phyloP scores from a whole-genome alignment of 176 grass and related monocot genomes.

The Eragrostis nindensis region DNA sequence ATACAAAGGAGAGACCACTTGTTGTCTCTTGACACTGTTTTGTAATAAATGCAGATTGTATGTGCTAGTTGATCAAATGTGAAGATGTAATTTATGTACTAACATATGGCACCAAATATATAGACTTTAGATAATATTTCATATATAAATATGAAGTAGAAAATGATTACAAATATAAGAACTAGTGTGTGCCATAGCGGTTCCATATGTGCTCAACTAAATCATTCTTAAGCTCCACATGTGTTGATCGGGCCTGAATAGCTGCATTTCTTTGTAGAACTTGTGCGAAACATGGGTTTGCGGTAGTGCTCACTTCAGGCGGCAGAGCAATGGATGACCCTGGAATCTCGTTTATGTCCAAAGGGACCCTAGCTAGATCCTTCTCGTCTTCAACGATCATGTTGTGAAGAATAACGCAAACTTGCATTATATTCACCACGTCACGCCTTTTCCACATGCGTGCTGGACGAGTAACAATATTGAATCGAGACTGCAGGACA shows the following conservation, averaged over 20 bases:
- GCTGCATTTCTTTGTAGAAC: not conserved
- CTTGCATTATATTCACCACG: not conserved
- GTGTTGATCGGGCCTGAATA: not conserved
- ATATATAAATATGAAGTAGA: too few relatives aligned
- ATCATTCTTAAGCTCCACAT: not conserved
- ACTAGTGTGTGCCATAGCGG: too few relatives aligned
- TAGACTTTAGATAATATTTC: too few relatives aligned
- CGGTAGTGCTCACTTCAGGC: not conserved
- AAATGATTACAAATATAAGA: too few relatives aligned
- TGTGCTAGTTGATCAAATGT: too few relatives aligned
- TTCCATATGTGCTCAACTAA: not conserved
- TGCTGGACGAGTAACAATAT: not conserved
- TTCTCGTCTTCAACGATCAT: slow-evolving; percentile 11
- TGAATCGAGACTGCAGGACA: not conserved
- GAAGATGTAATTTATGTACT: too few relatives aligned
- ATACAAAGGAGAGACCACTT: too few relatives aligned
- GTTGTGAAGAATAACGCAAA: slow-evolving; percentile 6
- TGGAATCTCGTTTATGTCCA: not conserved
- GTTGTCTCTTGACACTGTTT: too few relatives aligned
- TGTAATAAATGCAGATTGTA: too few relatives aligned
- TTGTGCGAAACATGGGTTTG: not conserved
- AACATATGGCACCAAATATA: too few relatives aligned
- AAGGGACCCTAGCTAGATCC: not conserved
- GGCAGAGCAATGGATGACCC: not conserved
- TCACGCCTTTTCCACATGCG: not conserved